Evolutionary conservation across 257 asterid species (phyloP).

Genomic region (Paulownia fortunei): DNA sequence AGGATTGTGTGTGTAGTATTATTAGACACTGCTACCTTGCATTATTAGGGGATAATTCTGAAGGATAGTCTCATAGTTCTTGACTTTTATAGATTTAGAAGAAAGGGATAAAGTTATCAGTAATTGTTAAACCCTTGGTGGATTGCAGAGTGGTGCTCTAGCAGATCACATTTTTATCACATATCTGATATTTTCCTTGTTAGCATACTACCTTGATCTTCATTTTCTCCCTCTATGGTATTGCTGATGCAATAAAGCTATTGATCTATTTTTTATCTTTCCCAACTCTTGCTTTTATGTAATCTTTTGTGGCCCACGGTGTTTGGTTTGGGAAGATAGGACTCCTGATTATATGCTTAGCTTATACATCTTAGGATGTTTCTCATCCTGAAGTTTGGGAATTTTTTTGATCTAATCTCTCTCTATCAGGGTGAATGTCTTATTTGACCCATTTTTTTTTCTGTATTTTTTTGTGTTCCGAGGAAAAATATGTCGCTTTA

Average conservation of each 20-base stretch:
- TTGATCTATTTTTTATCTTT: neutral
- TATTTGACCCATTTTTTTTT: conserved; percentile 2
- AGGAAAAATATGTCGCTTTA: neutral
- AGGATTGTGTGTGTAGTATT: neutral
- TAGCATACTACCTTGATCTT: neutral
- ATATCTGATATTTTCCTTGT: neutral
- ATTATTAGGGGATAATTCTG: neutral
- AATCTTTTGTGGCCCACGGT: neutral
- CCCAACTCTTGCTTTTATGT: neutral
- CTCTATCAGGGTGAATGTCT: conserved; percentile 7
- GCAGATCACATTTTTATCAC: neutral
- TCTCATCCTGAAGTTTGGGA: conserved; percentile 3
- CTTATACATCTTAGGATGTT: neutral
- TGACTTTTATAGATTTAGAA: neutral
- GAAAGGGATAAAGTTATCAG: neutral
- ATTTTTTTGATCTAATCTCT: conserved; percentile 1
- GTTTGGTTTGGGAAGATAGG: conserved; percentile 17
- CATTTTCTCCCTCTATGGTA: neutral
- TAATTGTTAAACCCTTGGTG: neutral
- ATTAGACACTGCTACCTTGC: conserved; percentile 5
- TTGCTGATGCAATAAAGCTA: conserved; percentile 15
- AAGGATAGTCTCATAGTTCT: neutral
- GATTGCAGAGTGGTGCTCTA: conserved; percentile 7
- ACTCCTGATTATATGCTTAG: conserved; percentile 2
- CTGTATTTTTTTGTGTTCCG: neutral